phyloP scores from a whole-genome alignment of 345 rosid species.

The Ricinus communis region DNA sequence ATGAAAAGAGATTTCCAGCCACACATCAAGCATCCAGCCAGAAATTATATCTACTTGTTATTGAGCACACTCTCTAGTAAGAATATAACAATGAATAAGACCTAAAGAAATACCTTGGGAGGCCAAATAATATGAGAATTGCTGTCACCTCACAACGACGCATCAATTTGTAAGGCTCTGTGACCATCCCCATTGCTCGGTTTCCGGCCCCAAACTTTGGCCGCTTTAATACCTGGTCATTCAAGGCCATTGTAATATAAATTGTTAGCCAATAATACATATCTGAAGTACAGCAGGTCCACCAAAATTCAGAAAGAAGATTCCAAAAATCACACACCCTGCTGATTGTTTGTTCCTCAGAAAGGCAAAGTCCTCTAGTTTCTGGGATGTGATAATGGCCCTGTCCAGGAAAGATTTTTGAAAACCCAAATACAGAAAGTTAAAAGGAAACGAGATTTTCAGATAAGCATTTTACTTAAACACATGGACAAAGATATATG shows the following conservation, averaged over 20 bases:
- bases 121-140: constrained; percentile 89
- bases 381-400: constrained; percentile 99
- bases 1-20: constrained; percentile 10
- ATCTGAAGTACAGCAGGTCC: neutral
- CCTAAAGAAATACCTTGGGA: constrained; percentile 62
- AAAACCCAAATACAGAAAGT: constrained; percentile 2
- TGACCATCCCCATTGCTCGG: constrained; percentile 56
- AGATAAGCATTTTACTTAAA: neutral
- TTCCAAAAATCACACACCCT: constrained; percentile 44
- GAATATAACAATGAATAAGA: neutral
- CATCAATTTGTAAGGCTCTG: constrained; percentile 80
- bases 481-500: neutral
- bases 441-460: neutral
- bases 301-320: constrained; percentile 15
- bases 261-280: constrained; percentile 2
- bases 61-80: neutral
- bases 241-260: constrained; percentile 16
- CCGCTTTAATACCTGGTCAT: constrained; percentile 62
- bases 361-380: constrained; percentile 97
- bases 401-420: constrained; percentile 37
- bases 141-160: constrained; percentile 94
- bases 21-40: neutral
- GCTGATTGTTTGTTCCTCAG: constrained; percentile 92
- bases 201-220: constrained; percentile 74
- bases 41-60: neutral